Evolutionary conservation across 1,284 basidiomycete genomes (phyloP).

Genomic region (Austroboletus niveus): DNA sequence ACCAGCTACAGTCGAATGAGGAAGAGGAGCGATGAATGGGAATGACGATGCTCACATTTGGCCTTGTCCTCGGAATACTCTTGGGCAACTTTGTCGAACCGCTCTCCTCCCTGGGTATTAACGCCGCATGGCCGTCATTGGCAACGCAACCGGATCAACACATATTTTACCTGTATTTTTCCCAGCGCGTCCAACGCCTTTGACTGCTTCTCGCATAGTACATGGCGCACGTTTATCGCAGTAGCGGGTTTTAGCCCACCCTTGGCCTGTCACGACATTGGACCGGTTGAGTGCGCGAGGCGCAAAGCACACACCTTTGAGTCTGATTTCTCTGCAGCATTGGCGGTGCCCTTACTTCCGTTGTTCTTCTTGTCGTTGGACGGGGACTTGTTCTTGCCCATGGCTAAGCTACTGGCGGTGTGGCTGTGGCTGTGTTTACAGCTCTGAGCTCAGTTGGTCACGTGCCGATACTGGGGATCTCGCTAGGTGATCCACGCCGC

Average conservation of each 20-base stretch:
- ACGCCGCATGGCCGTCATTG: neutral
- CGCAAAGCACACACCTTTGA: constrained; percentile 23
- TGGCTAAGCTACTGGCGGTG: constrained; percentile 17
- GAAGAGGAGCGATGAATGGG: neutral
- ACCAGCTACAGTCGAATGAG: constrained; percentile 50
- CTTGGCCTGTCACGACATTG: constrained; percentile 42
- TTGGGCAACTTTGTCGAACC: constrained; percentile 83
- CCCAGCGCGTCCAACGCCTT: constrained; percentile 72
- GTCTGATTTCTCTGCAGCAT: constrained; percentile 31
- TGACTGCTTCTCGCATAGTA: constrained; percentile 84
- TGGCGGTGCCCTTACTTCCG: constrained; percentile 23
- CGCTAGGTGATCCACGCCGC: too few species aligned
- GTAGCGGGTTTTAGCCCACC: constrained; percentile 68
- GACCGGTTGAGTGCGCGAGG: neutral
- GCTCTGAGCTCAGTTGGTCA: constrained; percentile 5
- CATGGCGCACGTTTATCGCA: constrained; percentile 80
- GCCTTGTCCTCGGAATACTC: constrained; percentile 89
- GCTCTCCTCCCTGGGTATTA: constrained; percentile 56
- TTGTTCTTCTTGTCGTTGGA: constrained; percentile 38
- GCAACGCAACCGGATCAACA: constrained; percentile 4
- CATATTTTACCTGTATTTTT: constrained; percentile 61
- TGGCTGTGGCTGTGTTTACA: constrained; percentile 10
- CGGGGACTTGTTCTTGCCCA: constrained; percentile 53
- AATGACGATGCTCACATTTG: constrained; percentile 49
- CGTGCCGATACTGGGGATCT: constrained; percentile 6